These are phyloP conservation scores for Solanum bulbocastanum DNA, from an alignment of 257 asterid species.

Conservation along the genomic window DNA sequence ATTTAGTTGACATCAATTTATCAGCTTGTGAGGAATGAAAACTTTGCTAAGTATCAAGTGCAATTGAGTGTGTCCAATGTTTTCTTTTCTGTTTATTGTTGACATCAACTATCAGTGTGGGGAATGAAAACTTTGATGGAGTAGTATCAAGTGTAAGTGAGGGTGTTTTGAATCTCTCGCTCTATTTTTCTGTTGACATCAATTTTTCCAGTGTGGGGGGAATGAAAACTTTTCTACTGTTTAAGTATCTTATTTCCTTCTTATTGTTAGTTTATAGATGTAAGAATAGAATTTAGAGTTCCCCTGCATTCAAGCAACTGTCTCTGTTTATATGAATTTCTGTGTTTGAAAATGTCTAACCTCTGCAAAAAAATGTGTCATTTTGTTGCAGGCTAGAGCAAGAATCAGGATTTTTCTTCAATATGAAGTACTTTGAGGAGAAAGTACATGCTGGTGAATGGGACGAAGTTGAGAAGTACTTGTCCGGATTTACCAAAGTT, in stretches of 20 bases:
- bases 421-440: slow-evolving; percentile 96
- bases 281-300: not conserved
- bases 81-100: not conserved
- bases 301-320: not conserved
- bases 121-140: not conserved
- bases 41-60: not conserved
- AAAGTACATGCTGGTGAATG: slow-evolving; percentile 94
- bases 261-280: not conserved
- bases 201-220: not conserved
- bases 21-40: not conserved
- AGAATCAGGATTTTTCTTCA: slow-evolving; percentile 89
- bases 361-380: not conserved
- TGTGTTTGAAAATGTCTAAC: not conserved
- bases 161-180: not conserved
- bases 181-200: not conserved
- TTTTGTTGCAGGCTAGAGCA: slow-evolving; percentile 74
- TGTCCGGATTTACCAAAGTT: slow-evolving; percentile 91
- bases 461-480: slow-evolving; percentile 96
- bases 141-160: not conserved
- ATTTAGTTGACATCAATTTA: not conserved
- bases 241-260: not conserved
- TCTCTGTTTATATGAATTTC: not conserved
- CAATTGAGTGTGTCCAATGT: not conserved
- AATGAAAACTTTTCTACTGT: not conserved
- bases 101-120: not conserved